These are phyloP conservation scores for Actinidia polygama DNA, from an alignment of 179 eudicot genomes.

Conservation along the genomic window DNA sequence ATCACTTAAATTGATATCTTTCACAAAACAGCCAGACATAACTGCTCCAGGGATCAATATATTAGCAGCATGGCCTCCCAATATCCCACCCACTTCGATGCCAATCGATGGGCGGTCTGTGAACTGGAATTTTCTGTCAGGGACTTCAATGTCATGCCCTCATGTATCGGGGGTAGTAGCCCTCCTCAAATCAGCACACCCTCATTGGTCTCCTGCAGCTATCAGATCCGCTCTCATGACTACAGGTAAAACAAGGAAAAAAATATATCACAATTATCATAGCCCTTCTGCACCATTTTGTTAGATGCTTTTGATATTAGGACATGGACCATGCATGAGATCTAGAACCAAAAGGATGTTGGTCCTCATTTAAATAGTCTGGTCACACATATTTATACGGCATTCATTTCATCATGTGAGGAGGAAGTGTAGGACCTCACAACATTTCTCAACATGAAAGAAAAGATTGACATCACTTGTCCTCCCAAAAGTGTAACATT, in stretches of 20 bases:
- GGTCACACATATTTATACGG: not conserved
- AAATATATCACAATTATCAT: not conserved
- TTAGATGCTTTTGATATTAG: not conserved
- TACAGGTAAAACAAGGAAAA: slow-evolving; percentile 32
- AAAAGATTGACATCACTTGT: not conserved
- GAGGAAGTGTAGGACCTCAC: not conserved
- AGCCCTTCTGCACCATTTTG: too few species aligned
- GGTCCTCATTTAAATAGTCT: not conserved
- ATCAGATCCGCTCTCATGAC: slow-evolving; percentile 60
- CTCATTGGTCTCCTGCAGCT: slow-evolving; percentile 63
- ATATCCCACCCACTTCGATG: slow-evolving; percentile 34
- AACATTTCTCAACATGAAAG: not conserved
- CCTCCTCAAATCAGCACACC: slow-evolving; percentile 52
- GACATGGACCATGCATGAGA: slow-evolving; percentile 6
- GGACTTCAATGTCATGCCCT: slow-evolving; percentile 66
- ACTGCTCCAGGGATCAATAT: slow-evolving; percentile 54
- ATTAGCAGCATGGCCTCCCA: slow-evolving; percentile 57
- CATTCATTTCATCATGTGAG: slow-evolving; percentile 8
- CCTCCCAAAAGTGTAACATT: not conserved
- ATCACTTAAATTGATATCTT: not conserved
- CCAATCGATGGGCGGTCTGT: slow-evolving; percentile 33
- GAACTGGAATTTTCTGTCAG: slow-evolving; percentile 45
- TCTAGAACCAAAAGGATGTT: slow-evolving; percentile 6
- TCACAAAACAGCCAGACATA: slow-evolving; percentile 45
- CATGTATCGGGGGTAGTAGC: slow-evolving; percentile 56